Evolutionary conservation across 306 rosid species (phyloP), one percentile per base, ranked within the genome.

Genomic region (Rosa persica): DNA sequence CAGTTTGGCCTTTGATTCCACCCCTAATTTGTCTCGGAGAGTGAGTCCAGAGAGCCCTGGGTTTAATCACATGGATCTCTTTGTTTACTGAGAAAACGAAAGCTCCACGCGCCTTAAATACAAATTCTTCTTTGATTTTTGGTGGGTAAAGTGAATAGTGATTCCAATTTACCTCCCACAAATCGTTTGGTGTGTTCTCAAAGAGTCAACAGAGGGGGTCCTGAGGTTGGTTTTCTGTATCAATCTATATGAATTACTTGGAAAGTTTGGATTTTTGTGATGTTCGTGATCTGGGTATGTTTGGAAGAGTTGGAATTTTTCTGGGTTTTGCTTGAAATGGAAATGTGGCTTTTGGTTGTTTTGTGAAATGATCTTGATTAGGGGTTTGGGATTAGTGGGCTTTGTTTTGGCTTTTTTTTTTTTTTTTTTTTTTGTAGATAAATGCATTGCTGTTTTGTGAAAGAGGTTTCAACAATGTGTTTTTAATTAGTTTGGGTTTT

Each of bases 241-340:
- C 70, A 7, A 9, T 36, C 39, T 69, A 8, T 69, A 39, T 51
- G 48, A 20, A 73, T 54, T 20, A 12, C 22, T 36, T 20, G 3
- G 20, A 38, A 73, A 12, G 27, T n/a, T 73, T 20, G 36, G 5
- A 66, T 17, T 16, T 66, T 36, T n/a, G 9, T 51, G 58, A 11
- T 49, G 46, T 49, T n/a, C 38, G 23, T 73, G 66, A 73, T 73
- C 19, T 73, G 49, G 76, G 49, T n/a, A 10, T 38, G 19, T 72
- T 72, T 20, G 27, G 5, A 36, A 8, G 76, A 6, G 22, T 38
- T 52, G 49, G 42, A 11, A 52, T 12, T n/a, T 73, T 38, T 38
- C 13, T 54, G 65, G 49, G 76, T 73, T 73, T 73, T 51, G 62
- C 47, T 72, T 72, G 64, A 20, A 72, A 49, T 72, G 30, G 47